A percentile compares a stretch with the other conserved stretches of the same genome.
These are phyloP conservation scores for Coniella vitis DNA, from an alignment of 2,329 filamentous ascomycete genomes.

Conservation along the genomic window DNA sequence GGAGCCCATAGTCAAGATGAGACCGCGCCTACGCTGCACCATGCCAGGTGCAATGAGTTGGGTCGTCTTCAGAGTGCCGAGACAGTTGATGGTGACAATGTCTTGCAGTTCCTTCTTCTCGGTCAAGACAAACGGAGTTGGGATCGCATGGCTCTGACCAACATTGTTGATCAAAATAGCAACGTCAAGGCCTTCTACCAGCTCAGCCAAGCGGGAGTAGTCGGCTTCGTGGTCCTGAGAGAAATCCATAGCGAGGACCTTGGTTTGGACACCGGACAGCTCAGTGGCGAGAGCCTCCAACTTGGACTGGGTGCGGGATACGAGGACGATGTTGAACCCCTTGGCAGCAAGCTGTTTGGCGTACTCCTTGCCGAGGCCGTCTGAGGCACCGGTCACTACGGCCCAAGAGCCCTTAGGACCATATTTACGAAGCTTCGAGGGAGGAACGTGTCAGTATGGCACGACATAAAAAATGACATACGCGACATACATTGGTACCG, in stretches of 20 bases:
- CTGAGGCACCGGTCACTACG: slow-evolving; percentile 88
- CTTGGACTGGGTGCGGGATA: slow-evolving; percentile 93
- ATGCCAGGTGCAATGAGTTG: slow-evolving; percentile 80
- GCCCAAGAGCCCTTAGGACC: slow-evolving; percentile 91
- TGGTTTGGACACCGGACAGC: slow-evolving; percentile 63
- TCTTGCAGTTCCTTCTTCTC: slow-evolving; percentile 71
- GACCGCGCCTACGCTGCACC: slow-evolving; percentile 72
- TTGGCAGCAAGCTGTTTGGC: slow-evolving; percentile 82
- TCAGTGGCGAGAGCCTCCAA: slow-evolving; percentile 70
- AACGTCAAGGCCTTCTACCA: slow-evolving; percentile 69
- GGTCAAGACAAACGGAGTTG: slow-evolving; percentile 80
- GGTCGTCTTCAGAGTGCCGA: slow-evolving; percentile 82
- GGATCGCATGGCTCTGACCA: slow-evolving; percentile 87
- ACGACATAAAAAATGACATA: background rate
- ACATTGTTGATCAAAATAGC: slow-evolving; percentile 95
- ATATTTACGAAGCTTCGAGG: slow-evolving; percentile 71
- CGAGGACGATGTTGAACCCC: slow-evolving; percentile 90
- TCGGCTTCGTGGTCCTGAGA: slow-evolving; percentile 70
- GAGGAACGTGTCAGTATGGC: background rate
- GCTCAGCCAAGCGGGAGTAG: slow-evolving; percentile 64
- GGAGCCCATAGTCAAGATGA: slow-evolving; percentile 95
- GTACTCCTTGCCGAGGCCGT: slow-evolving; percentile 96
- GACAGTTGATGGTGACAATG: slow-evolving; percentile 94
- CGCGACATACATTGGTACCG: slow-evolving; percentile 49
- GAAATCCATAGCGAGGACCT: slow-evolving; percentile 88